phyloP scores from a whole-genome alignment of 2,329 filamentous ascomycete species.

The Xylariaceae sp. region DNA sequence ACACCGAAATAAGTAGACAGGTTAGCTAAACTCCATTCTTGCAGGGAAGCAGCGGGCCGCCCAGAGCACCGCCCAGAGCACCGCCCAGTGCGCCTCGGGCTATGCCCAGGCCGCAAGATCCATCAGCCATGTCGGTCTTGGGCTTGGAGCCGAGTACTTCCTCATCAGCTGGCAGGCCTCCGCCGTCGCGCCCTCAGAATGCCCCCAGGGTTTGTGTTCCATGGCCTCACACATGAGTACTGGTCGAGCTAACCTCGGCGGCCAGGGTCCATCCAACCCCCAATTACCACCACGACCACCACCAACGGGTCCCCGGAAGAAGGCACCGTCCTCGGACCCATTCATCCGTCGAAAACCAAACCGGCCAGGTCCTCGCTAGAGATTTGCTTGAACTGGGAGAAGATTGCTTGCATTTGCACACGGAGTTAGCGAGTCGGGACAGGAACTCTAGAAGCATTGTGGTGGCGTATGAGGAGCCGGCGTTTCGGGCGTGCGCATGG shows the following conservation, averaged over 20 bases:
- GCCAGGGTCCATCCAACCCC: slow-evolving; percentile 15
- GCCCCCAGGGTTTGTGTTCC: slow-evolving; percentile 15
- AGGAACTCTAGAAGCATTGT: background rate
- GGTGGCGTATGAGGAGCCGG: background rate
- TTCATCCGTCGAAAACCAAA: slow-evolving; percentile 22
- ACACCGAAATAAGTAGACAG: background rate
- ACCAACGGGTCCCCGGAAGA: slow-evolving; percentile 7
- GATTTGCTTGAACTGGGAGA: background rate
- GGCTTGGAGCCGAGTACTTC: slow-evolving; percentile 12
- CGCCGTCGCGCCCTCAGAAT: slow-evolving; percentile 9
- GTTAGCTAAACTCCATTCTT: slow-evolving; percentile 13
- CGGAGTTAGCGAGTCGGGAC: background rate
- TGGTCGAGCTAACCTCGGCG: slow-evolving; percentile 8
- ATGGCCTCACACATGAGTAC: background rate
- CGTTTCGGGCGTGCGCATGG: background rate
- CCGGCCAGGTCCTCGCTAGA: slow-evolving; percentile 14
- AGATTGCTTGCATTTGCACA: background rate
- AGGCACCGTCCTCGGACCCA: slow-evolving; percentile 12
- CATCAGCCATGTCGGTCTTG: slow-evolving; percentile 23
- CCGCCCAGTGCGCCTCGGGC: slow-evolving; percentile 20
- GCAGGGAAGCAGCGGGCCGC: slow-evolving; percentile 13
- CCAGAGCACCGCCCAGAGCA: too few relatives aligned
- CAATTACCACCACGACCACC: slow-evolving; percentile 11
- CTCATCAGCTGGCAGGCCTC: slow-evolving; percentile 5
- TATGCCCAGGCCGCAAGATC: slow-evolving; percentile 21